phyloP scores from a whole-genome alignment of 441 rosid genomes.

The Croton setiger region DNA sequence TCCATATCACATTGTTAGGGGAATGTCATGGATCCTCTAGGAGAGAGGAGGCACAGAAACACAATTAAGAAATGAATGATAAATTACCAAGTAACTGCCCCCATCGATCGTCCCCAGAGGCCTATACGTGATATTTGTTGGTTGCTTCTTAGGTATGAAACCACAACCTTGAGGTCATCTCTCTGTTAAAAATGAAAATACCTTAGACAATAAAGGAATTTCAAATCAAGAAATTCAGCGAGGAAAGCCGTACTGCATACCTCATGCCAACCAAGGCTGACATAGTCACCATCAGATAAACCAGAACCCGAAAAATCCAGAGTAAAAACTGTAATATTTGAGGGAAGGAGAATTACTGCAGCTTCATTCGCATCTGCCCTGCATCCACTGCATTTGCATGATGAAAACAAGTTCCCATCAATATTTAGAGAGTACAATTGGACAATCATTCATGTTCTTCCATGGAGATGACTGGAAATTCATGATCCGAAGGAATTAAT shows the following conservation, averaged over 20 bases:
- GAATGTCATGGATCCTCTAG: slow-evolving; percentile 8
- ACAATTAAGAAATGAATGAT: slow-evolving; percentile 18
- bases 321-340: slow-evolving; percentile 88
- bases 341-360: slow-evolving; percentile 91
- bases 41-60: slow-evolving; percentile 7
- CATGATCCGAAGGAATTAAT: background rate
- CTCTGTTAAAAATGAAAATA: slow-evolving; percentile 43
- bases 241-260: slow-evolving; percentile 55
- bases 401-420: slow-evolving; percentile 19
- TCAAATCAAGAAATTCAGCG: slow-evolving; percentile 1
- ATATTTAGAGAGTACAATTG: background rate
- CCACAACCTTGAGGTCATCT: slow-evolving; percentile 86
- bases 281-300: slow-evolving; percentile 92
- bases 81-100: slow-evolving; percentile 90
- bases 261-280: slow-evolving; percentile 99
- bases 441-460: background rate
- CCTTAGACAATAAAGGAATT: slow-evolving; percentile 10
- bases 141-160: slow-evolving; percentile 73
- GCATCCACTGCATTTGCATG: slow-evolving; percentile 68
- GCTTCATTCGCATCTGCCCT: slow-evolving; percentile 98
- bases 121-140: slow-evolving; percentile 71
- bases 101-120: slow-evolving; percentile 99
- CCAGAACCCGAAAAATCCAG: slow-evolving; percentile 99
- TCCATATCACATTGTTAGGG: slow-evolving; percentile 14
- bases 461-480: background rate